Evolutionary conservation across 805 yeast genomes (phyloP).

Genomic region (Dipodascus geniculatus): DNA sequence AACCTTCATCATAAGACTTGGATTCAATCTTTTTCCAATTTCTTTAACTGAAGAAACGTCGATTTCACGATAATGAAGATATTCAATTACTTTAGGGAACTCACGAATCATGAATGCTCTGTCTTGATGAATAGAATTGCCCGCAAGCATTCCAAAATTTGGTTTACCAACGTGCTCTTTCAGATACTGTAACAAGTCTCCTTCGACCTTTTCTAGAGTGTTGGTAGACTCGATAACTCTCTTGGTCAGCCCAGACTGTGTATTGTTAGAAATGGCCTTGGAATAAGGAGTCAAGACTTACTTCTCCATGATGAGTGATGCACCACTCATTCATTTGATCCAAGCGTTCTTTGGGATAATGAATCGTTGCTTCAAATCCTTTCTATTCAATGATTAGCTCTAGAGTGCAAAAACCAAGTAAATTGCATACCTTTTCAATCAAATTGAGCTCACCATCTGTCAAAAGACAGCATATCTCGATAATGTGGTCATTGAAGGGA

Average conservation of each 20-base stretch:
- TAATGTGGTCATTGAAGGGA: constrained; percentile 65
- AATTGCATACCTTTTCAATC: constrained; percentile 35
- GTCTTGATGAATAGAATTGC: constrained; percentile 90
- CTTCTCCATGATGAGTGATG: constrained; percentile 57
- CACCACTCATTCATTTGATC: constrained; percentile 87
- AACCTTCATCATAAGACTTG: constrained; percentile 37
- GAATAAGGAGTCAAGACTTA: constrained; percentile 18
- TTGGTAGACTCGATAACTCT: constrained; percentile 47
- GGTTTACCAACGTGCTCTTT: constrained; percentile 38
- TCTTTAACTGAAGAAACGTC: constrained; percentile 89
- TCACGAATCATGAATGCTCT: constrained; percentile 72
- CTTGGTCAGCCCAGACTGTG: constrained; percentile 53
- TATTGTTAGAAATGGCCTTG: not conserved
- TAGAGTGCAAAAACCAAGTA: not conserved
- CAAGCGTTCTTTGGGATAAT: constrained; percentile 48
- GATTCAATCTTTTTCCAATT: constrained; percentile 66
- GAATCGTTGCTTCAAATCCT: constrained; percentile 77
- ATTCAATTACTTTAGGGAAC: constrained; percentile 56
- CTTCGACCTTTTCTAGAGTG: constrained; percentile 49
- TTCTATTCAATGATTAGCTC: constrained; percentile 10
- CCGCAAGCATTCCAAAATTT: constrained; percentile 66
- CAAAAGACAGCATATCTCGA: constrained; percentile 82
- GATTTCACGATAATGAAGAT: constrained; percentile 62
- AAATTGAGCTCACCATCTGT: constrained; percentile 74
- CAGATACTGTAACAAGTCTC: constrained; percentile 53